Evolutionary conservation across 2,329 filamentous ascomycete genomes (phyloP).

Genomic region (Monosporascus ibericus): DNA sequence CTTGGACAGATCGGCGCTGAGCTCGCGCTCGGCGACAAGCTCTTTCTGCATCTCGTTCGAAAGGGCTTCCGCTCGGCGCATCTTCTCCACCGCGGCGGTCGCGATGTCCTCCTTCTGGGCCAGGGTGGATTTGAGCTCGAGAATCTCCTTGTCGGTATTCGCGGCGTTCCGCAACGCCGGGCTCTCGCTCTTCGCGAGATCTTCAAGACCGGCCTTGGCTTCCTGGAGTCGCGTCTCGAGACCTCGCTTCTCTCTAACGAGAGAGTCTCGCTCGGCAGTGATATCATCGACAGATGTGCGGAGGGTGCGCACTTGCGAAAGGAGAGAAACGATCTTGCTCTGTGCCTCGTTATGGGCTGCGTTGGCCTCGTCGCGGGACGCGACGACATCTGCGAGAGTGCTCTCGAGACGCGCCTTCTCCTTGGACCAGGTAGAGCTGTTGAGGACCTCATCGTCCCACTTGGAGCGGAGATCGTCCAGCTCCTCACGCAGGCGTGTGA

Average conservation of each 20-base stretch:
- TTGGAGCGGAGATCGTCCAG: slow-evolving; percentile 90
- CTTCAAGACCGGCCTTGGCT: slow-evolving; percentile 81
- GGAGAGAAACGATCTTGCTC: slow-evolving; percentile 80
- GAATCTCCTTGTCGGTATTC: slow-evolving; percentile 77
- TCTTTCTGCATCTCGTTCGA: slow-evolving; percentile 90
- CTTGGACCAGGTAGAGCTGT: slow-evolving; percentile 97
- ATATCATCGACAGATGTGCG: slow-evolving; percentile 82
- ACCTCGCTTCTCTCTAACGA: slow-evolving; percentile 83
- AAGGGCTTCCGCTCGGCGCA: slow-evolving; percentile 86
- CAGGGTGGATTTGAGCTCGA: slow-evolving; percentile 81
- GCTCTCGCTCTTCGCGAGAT: slow-evolving; percentile 77
- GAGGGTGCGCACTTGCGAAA: slow-evolving; percentile 82
- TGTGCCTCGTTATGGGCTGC: slow-evolving; percentile 93
- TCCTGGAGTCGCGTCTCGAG: slow-evolving; percentile 81
- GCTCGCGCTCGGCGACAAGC: slow-evolving; percentile 77
- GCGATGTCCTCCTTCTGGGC: slow-evolving; percentile 93
- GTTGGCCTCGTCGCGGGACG: slow-evolving; percentile 89
- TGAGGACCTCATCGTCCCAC: slow-evolving; percentile 97
- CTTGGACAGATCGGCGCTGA: slow-evolving; percentile 73
- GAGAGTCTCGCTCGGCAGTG: slow-evolving; percentile 74
- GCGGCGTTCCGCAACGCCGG: slow-evolving; percentile 87
- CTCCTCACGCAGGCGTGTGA: slow-evolving; percentile 84
- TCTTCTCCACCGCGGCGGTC: slow-evolving; percentile 88
- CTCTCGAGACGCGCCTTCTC: slow-evolving; percentile 90
- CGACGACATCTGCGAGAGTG: slow-evolving; percentile 79